Evolutionary conservation across 106 monocot genomes (phyloP), one percentile per base, ranked within the genome.

Genomic region (Dendrobium chrysotoxum): DNA sequence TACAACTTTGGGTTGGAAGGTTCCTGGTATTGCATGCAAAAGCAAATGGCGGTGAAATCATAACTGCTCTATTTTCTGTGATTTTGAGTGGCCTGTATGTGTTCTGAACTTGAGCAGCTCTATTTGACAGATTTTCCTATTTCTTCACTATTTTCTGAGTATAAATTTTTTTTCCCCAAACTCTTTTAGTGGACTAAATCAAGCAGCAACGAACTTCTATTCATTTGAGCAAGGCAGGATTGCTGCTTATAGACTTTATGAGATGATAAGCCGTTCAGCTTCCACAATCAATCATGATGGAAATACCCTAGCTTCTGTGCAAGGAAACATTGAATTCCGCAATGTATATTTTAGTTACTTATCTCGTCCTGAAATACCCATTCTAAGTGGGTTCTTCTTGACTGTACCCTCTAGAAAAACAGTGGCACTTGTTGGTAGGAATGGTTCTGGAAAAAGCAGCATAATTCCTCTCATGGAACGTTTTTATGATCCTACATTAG

Each of bases 391-490:
- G 55, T 98, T 98, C 84, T 98, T 84, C 85, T 82, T 98, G 55
- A 95, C 92, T 75, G 98, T 98, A 45, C 98, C 98, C 74, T 92
- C 98, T 41, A 91, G 95, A 87, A 98, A 94, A 91, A 93, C 98
- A 76, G 95, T 98, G 72, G 98, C 98, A 47, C 94, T 98, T 85
- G 95, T 98, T 86, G 98, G 98, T 61, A 95, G 98, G 83, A 98
- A 98, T 85, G 98, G 98, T 80, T 98, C 98, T 38, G 98, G 98
- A 76, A 98, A 98, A 88, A 98, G 98, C 78, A 98, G 98, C 70
- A 98, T 98, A 79, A 98, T 98, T 85, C 98, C 98, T 85, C 95
- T 98, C 18, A 98, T 98, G 98, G 98, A 98, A 80, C 90, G 98
- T 31, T 98, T 98, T 80, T 98, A 98, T 85, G 98, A 98, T 88